Percentiles rank a stretch among this genome's conserved stretches.
These are phyloP conservation scores for Eimeria sp. DNA, from an alignment of 169 alveolate genomes.

Conservation along the genomic window DNA sequence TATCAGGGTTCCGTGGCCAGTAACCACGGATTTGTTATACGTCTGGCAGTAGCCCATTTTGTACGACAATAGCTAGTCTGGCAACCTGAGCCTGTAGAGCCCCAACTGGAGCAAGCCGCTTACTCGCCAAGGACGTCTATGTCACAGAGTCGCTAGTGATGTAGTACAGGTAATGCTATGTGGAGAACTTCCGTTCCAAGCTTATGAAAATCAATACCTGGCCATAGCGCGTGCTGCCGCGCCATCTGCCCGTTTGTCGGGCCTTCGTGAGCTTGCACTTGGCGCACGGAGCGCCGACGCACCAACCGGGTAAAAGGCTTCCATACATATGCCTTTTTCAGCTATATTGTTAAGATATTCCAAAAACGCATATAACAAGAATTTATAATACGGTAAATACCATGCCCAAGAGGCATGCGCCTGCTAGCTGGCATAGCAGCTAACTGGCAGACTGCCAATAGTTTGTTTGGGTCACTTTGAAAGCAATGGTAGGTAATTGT, in stretches of 20 bases:
- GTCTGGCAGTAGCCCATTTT: constrained; percentile 77
- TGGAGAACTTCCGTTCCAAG: background rate
- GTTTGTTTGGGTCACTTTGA: constrained; percentile 20
- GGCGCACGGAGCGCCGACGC: constrained; percentile 63
- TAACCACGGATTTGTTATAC: constrained; percentile 64
- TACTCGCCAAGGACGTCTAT: background rate
- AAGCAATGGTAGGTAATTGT: background rate
- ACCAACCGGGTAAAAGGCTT: constrained; percentile 37
- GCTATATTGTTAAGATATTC: background rate
- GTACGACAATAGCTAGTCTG: background rate
- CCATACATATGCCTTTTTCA: constrained; percentile 8
- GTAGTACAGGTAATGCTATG: constrained; percentile 20
- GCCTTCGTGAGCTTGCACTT: constrained; percentile 33
- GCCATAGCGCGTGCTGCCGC: background rate
- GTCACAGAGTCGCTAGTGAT: constrained; percentile 1
- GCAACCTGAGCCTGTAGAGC: background rate
- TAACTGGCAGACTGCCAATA: background rate
- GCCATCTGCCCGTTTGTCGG: constrained; percentile 37
- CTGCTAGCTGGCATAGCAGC: constrained; percentile 6
- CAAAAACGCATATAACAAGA: background rate
- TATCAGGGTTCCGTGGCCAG: constrained; percentile 82
- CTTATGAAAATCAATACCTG: background rate
- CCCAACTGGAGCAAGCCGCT: background rate
- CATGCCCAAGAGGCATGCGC: background rate
- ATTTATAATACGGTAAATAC: background rate